Percentiles rank a stretch among this genome's conserved stretches.
Evolutionary conservation across 306 rosid species (phyloP).

Genomic region (Sphenostylis stenocarpa): DNA sequence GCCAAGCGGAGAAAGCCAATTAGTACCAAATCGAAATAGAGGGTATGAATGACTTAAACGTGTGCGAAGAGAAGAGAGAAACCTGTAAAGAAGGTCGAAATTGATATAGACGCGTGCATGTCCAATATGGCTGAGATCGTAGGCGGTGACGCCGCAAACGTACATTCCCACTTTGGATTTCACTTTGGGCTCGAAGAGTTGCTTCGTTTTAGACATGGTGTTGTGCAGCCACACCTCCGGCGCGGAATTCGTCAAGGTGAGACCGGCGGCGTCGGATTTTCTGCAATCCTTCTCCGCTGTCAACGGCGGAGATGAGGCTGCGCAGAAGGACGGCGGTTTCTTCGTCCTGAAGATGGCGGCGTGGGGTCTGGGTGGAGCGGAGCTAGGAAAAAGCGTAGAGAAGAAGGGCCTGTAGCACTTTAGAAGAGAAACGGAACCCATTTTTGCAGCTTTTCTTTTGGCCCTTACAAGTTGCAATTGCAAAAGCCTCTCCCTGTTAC

Average conservation of each 20-base stretch:
- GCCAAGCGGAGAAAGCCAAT: constrained; percentile 43
- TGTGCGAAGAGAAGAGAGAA: constrained; percentile 2
- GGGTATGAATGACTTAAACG: not conserved
- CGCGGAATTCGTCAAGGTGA: constrained; percentile 11
- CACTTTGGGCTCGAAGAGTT: constrained; percentile 67
- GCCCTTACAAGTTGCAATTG: constrained; percentile 4
- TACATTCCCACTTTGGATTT: constrained; percentile 89
- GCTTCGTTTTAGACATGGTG: constrained; percentile 76
- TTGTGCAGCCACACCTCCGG: constrained; percentile 77
- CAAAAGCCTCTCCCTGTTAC: not conserved
- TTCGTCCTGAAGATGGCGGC: constrained; percentile 31
- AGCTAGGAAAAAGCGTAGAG: constrained; percentile 27
- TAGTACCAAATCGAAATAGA: constrained; percentile 9
- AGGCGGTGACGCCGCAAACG: constrained; percentile 95
- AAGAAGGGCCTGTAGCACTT: constrained; percentile 59
- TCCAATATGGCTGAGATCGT: constrained; percentile 95
- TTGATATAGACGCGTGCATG: constrained; percentile 96
- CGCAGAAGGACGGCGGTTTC: constrained; percentile 32
- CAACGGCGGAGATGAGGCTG: constrained; percentile 47
- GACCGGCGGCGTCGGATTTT: constrained; percentile 21
- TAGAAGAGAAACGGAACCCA: constrained; percentile 62
- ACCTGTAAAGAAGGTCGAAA: constrained; percentile 93
- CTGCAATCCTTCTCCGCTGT: constrained; percentile 4
- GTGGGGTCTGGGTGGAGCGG: constrained; percentile 36
- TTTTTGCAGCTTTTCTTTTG: constrained; percentile 33